Evolutionary conservation across 164 flowering plant genomes (phyloP).

Genomic region (Stephania cephalantha): DNA sequence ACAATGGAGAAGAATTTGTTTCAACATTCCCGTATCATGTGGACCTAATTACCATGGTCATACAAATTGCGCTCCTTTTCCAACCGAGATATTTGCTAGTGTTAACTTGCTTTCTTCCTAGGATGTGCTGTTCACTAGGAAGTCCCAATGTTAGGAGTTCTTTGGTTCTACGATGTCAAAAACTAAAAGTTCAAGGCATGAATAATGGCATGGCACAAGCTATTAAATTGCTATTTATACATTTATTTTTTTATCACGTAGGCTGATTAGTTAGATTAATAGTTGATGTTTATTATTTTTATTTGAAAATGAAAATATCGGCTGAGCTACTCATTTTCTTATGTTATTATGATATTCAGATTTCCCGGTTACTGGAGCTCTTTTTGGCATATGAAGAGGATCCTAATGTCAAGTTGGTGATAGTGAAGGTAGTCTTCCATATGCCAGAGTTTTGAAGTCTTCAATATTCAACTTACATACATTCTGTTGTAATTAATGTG

Average conservation of each 20-base stretch:
- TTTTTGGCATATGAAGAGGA: slow-evolving; percentile 62
- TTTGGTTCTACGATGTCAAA: too few relatives aligned
- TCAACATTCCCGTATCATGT: too few relatives aligned
- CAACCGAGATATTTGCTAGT: too few relatives aligned
- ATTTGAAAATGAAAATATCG: not conserved
- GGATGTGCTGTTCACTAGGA: too few relatives aligned
- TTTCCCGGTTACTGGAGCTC: slow-evolving; percentile 53
- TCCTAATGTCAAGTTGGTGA: slow-evolving; percentile 52
- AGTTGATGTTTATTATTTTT: not conserved
- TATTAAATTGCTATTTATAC: not conserved
- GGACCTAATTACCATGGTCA: too few relatives aligned
- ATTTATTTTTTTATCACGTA: not conserved
- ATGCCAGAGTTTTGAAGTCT: not conserved
- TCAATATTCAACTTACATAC: not conserved
- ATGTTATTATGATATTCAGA: slow-evolving; percentile 24
- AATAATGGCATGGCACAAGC: too few relatives aligned
- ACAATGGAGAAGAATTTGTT: too few relatives aligned
- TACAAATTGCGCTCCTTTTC: too few relatives aligned
- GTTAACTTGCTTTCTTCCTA: too few relatives aligned
- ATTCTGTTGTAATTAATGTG: too few relatives aligned
- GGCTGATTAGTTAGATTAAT: not conserved
- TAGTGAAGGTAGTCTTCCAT: slow-evolving; percentile 53
- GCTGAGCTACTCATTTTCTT: not conserved
- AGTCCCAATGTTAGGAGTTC: too few relatives aligned
- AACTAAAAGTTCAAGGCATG: not conserved